Evolutionary conservation across 148 eudicot species (phyloP).

Genomic region (Dysphania ambrosioides): DNA sequence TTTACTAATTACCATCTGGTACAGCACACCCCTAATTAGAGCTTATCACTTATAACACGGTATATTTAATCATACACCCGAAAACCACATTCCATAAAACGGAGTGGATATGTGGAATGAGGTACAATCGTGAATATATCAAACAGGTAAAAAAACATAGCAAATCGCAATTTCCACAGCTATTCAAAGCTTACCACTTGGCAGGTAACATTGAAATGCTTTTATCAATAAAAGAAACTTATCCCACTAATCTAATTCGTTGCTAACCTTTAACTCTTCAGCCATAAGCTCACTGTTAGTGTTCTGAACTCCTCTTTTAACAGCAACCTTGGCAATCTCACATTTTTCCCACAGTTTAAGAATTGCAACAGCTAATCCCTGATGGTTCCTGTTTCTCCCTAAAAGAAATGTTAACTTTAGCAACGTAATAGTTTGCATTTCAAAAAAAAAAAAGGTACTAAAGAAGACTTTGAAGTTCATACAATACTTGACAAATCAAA

Average conservation of each 20-base stretch:
- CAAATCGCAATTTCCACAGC: neutral
- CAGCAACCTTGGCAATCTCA: slow-evolving; percentile 91
- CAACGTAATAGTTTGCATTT: neutral
- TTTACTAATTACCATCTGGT: neutral
- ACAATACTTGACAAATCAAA: neutral
- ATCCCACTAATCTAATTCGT: neutral
- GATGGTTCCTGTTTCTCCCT: slow-evolving; percentile 90
- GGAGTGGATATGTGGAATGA: neutral
- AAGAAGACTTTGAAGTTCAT: neutral
- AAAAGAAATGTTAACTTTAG: slow-evolving; percentile 24
- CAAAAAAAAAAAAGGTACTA: neutral
- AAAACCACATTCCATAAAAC: neutral
- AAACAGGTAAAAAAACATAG: neutral
- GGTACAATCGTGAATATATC: neutral
- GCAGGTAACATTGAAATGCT: neutral
- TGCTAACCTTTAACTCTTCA: slow-evolving; percentile 85
- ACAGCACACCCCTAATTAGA: neutral
- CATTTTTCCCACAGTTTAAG: slow-evolving; percentile 97
- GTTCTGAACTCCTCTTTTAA: slow-evolving; percentile 90
- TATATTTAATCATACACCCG: neutral
- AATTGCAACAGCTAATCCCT: slow-evolving; percentile 88
- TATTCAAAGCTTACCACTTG: neutral
- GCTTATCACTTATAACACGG: neutral
- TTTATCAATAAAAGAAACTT: neutral
- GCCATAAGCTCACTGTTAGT: slow-evolving; percentile 89